Conservation (phyloP, 2,329 filamentous ascomycete genomes). For the Talaromyces sp. region DNA sequence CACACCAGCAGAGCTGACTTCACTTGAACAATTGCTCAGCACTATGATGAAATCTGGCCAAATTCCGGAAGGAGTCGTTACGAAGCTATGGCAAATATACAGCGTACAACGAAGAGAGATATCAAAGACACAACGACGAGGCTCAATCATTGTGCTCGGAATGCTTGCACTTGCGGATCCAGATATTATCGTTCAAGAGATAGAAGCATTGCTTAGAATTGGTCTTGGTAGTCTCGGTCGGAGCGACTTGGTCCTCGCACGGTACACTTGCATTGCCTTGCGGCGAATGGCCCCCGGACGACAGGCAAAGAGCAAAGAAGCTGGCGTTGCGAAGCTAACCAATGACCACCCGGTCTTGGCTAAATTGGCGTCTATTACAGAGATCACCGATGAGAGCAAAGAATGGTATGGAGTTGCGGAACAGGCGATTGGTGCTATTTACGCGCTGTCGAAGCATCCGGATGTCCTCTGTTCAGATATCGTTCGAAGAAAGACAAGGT, state of each 20-base stretch:
- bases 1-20: slow-evolving; percentile 90
- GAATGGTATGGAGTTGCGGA: slow-evolving; percentile 95
- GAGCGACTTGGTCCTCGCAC: slow-evolving; percentile 79
- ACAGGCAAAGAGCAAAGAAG: slow-evolving; percentile 65
- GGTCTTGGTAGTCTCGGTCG: slow-evolving; percentile 77
- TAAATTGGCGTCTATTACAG: slow-evolving; percentile 76
- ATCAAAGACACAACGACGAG: slow-evolving; percentile 81
- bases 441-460: slow-evolving; percentile 86
- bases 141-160: slow-evolving; percentile 90
- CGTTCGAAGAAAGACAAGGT: slow-evolving; percentile 76
- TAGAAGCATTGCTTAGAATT: slow-evolving; percentile 88
- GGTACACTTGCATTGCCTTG: slow-evolving; percentile 91
- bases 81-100: slow-evolving; percentile 97
- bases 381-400: slow-evolving; percentile 81
- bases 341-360: slow-evolving; percentile 87
- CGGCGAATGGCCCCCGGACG: slow-evolving; percentile 86
- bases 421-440: slow-evolving; percentile 93
- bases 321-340: slow-evolving; percentile 65
- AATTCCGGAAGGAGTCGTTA: slow-evolving; percentile 77
- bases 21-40: slow-evolving; percentile 85
- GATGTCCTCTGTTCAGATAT: slow-evolving; percentile 91
- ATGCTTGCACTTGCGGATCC: slow-evolving; percentile 94
- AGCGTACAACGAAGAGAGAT: slow-evolving; percentile 91
- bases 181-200: slow-evolving; percentile 88
- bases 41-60: slow-evolving; percentile 96